phyloP scores from a whole-genome alignment of 257 asterid species.

The Datura wrightii region DNA sequence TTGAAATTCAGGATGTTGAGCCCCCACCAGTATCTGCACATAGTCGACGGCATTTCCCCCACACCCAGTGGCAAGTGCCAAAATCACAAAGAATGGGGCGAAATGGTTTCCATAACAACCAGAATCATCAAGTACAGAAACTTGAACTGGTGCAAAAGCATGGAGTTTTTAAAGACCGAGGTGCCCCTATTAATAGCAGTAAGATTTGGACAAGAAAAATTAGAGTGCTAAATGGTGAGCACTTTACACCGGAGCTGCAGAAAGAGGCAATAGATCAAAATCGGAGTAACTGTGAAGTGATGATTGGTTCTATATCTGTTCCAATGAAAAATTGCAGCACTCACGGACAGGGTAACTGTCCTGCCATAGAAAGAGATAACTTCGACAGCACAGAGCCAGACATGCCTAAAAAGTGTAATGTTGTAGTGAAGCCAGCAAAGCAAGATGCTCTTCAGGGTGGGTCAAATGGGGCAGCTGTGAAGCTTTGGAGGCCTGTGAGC shows the following conservation, averaged over 20 bases:
- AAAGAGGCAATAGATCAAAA: slow-evolving; percentile 45
- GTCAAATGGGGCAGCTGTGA: slow-evolving; percentile 43
- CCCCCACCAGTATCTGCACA: slow-evolving; percentile 42
- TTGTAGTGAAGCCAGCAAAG: slow-evolving; percentile 43
- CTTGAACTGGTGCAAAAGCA: slow-evolving; percentile 60
- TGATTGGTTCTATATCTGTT: slow-evolving; percentile 84
- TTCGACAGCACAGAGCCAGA: slow-evolving; percentile 42
- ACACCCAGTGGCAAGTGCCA: slow-evolving; percentile 58
- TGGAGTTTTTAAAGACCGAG: slow-evolving; percentile 53
- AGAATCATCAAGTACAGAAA: slow-evolving; percentile 54
- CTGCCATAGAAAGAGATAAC: slow-evolving; percentile 34
- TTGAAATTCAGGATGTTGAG: slow-evolving; percentile 50
- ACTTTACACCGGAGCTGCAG: slow-evolving; percentile 43
- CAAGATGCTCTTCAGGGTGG: slow-evolving; percentile 50
- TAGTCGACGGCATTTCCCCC: slow-evolving; percentile 42
- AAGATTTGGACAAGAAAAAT: slow-evolving; percentile 81
- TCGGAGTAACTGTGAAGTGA: slow-evolving; percentile 59
- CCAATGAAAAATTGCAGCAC: slow-evolving; percentile 47
- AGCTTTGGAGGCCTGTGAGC: slow-evolving; percentile 66
- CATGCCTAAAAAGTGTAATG: slow-evolving; percentile 45
- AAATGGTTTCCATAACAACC: slow-evolving; percentile 52
- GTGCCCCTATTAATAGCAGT: slow-evolving; percentile 44
- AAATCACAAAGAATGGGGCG: slow-evolving; percentile 61
- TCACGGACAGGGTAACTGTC: slow-evolving; percentile 39
- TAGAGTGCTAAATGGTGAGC: slow-evolving; percentile 52